Conservation (phyloP, 1,284 basidiomycete species). For the Phellopilus nigrolimitatus region DNA sequence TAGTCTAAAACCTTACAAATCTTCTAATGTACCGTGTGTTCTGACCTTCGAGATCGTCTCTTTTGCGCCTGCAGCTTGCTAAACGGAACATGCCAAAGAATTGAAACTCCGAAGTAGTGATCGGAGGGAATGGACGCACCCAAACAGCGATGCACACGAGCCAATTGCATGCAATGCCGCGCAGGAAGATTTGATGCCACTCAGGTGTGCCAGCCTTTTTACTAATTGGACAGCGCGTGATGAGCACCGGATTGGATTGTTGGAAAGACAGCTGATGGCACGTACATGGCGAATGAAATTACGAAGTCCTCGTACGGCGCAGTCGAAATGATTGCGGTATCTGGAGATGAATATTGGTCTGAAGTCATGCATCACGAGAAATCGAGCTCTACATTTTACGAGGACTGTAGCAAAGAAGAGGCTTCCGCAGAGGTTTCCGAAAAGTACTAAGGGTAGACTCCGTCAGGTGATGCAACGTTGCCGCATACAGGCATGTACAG, state of each 20-base stretch:
- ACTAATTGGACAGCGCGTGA: constrained; percentile 30
- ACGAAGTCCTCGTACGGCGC: constrained; percentile 56
- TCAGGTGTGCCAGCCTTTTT: constrained; percentile 58
- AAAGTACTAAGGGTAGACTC: constrained; percentile 44
- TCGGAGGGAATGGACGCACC: constrained; percentile 37
- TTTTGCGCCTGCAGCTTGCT: constrained; percentile 70
- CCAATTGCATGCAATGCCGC: constrained; percentile 78
- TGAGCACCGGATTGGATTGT: neutral
- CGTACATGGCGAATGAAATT: constrained; percentile 50
- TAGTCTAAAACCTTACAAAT: neutral
- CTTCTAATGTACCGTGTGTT: neutral
- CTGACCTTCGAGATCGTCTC: constrained; percentile 68
- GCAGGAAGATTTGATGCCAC: constrained; percentile 72
- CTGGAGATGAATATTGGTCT: constrained; percentile 31
- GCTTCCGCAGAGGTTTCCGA: constrained; percentile 69
- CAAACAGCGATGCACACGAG: constrained; percentile 75
- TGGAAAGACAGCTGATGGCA: constrained; percentile 9
- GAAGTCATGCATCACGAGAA: neutral
- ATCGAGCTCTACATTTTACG: constrained; percentile 46
- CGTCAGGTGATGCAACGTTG: too few species aligned
- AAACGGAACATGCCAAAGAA: constrained; percentile 2
- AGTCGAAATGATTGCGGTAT: constrained; percentile 49
- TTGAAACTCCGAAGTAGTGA: neutral
- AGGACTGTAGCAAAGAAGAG: constrained; percentile 68
- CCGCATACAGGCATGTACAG: constrained; percentile 23